Conservation (phyloP, 768 basidiomycete species). For the Psilocybe cubensis region DNA sequence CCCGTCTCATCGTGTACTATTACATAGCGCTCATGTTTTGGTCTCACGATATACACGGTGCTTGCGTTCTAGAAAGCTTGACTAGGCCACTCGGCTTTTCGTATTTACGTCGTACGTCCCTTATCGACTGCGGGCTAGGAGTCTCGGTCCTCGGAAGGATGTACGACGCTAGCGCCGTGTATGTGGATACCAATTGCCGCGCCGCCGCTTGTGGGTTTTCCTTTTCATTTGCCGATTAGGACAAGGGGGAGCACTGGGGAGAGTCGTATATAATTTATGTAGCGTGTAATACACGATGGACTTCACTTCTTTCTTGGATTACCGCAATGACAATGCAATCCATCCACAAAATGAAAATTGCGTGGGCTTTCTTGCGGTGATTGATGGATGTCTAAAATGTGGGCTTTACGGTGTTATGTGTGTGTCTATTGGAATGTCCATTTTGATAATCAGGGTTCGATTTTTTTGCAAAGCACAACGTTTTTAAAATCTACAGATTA, state of each 20-base stretch:
- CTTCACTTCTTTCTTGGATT: no score
- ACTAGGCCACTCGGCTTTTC: not conserved
- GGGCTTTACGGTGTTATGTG: no score
- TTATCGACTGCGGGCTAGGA: not conserved
- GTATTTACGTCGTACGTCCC: not conserved
- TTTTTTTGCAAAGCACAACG: no score
- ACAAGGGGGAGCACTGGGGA: not conserved
- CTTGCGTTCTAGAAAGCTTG: not conserved
- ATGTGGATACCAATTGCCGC: not conserved
- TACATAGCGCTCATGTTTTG: conserved; percentile 8
- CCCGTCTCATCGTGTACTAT: not conserved
- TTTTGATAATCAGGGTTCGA: no score
- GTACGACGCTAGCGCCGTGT: not conserved
- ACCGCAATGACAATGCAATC: no score
- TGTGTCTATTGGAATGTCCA: no score
- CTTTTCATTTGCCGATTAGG: not conserved
- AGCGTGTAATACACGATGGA: not conserved
- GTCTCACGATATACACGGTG: not conserved
- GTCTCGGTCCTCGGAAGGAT: no score
- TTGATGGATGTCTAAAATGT: no score
- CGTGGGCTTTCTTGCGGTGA: not conserved
- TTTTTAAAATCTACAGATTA: no score
- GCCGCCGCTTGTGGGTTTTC: no score
- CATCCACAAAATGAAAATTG: not conserved
- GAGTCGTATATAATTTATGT: not conserved